Evolutionary conservation across 2,329 filamentous ascomycete species (phyloP).

Genomic region (Cercospora brassicicola): DNA sequence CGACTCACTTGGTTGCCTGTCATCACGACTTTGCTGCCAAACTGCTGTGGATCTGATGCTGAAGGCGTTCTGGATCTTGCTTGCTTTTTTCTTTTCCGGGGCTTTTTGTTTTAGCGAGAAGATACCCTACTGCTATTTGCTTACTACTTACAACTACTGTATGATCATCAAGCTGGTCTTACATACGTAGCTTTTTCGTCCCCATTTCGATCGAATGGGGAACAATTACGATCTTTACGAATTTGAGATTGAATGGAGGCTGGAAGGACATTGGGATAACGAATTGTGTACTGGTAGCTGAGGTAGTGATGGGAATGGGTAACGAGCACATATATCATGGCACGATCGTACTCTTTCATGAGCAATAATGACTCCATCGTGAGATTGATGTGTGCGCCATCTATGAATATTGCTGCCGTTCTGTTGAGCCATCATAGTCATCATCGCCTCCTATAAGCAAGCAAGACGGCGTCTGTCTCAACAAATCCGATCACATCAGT

Average conservation of each 20-base stretch:
- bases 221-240: neutral
- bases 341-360: neutral
- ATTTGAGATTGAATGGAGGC: neutral
- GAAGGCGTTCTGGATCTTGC: neutral
- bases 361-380: neutral
- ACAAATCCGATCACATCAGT: neutral
- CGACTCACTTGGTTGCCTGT: too few species aligned
- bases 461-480: too few species aligned
- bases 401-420: too few species aligned
- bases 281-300: neutral
- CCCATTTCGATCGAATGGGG: neutral
- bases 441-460: too few species aligned
- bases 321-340: neutral
- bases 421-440: too few species aligned
- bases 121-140: neutral
- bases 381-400: too few species aligned
- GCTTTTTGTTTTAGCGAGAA: neutral
- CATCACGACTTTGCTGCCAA: too few species aligned
- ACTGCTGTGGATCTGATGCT: too few species aligned
- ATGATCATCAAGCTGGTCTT: neutral
- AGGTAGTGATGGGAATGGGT: neutral
- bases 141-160: neutral
- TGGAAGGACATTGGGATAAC: neutral
- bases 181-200: neutral
- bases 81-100: neutral